phyloP scores from a whole-genome alignment of 208 protist genomes.

The Leishmania amazonensis region DNA sequence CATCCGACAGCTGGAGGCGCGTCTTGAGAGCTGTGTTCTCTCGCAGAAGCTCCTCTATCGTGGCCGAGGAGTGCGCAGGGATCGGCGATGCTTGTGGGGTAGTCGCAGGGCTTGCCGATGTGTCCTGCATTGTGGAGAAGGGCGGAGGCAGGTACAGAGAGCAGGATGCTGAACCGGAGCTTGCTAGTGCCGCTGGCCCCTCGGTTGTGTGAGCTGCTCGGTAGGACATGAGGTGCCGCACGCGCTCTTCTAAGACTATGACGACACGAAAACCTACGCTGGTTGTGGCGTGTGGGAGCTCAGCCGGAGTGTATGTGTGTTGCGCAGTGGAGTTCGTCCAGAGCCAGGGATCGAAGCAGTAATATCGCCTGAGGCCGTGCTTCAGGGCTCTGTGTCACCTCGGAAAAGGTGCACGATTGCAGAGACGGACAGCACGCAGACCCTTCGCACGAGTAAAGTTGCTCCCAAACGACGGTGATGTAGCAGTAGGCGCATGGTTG shows the following conservation, averaged over 20 bases:
- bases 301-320: background rate
- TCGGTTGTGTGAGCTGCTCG: background rate
- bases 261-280: background rate
- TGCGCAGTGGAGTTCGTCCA: background rate
- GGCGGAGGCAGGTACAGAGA: background rate
- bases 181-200: conserved; percentile 7
- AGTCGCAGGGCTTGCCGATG: background rate
- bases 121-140: background rate
- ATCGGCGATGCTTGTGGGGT: background rate
- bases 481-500: background rate
- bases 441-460: background rate
- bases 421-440: background rate
- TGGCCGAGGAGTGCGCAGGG: background rate
- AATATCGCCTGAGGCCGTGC: background rate
- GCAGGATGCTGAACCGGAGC: background rate
- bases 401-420: background rate
- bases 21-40: conserved; percentile 61
- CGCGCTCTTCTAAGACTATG: background rate
- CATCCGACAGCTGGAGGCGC: conserved; percentile 42
- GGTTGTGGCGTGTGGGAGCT: background rate
- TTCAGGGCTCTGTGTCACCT: background rate
- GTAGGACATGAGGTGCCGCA: background rate
- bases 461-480: background rate
- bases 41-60: conserved; percentile 45
- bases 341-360: background rate